phyloP scores from a whole-genome alignment of 108 stramenopile species.

The Schizochytrium sp. region DNA sequence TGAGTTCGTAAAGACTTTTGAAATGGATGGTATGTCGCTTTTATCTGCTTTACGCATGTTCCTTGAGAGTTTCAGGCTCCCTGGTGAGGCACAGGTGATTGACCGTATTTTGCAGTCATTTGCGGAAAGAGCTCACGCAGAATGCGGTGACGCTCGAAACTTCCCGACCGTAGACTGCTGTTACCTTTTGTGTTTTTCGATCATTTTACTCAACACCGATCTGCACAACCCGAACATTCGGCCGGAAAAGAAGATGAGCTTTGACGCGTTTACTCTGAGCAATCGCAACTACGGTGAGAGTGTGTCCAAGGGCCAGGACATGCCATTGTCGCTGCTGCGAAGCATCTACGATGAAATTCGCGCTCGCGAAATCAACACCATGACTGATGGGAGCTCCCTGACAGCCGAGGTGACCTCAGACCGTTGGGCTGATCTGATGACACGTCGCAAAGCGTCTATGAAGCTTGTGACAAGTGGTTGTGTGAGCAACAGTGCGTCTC shows the following conservation, averaged over 20 bases:
- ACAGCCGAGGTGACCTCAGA: conserved; percentile 59
- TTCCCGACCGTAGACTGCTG: conserved; percentile 91
- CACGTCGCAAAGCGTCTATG: neutral
- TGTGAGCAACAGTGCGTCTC: neutral
- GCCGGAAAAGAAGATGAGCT: conserved; percentile 87
- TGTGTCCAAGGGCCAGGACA: conserved; percentile 87
- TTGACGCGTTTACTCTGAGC: conserved; percentile 88
- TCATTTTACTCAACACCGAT: conserved; percentile 93
- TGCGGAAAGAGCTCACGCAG: conserved; percentile 64
- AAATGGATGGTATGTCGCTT: conserved; percentile 81
- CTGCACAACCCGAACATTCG: conserved; percentile 89
- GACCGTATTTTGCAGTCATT: conserved; percentile 95
- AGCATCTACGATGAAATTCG: conserved; percentile 87
- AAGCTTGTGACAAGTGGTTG: neutral
- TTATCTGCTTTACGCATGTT: conserved; percentile 85
- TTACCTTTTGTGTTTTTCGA: conserved; percentile 89
- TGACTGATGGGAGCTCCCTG: conserved; percentile 32
- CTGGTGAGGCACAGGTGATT: conserved; percentile 97
- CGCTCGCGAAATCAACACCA: conserved; percentile 80
- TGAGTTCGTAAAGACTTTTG: conserved; percentile 80
- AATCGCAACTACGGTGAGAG: conserved; percentile 78
- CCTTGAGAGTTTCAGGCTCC: conserved; percentile 87
- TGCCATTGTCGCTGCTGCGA: conserved; percentile 81
- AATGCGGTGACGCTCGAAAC: neutral
- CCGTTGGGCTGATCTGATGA: conserved; percentile 46